Evolutionary conservation across 148 eudicot species (phyloP).

Genomic region (Nepenthes mirabilis): DNA sequence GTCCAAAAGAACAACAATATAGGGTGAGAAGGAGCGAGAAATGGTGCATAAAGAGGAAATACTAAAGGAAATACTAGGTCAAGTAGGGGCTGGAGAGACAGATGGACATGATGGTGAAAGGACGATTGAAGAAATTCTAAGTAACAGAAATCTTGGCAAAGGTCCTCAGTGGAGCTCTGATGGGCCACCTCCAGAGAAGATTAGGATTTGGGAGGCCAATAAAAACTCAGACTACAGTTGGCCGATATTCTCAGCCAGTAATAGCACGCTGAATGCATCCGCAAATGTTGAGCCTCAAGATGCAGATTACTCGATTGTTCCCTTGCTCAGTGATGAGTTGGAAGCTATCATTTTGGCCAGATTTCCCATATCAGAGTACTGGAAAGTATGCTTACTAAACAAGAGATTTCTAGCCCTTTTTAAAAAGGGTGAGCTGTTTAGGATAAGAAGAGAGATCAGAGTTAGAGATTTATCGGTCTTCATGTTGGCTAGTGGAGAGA

Average conservation of each 20-base stretch:
- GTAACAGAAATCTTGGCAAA: neutral
- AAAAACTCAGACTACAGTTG: neutral
- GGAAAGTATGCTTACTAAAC: slow-evolving; percentile 13
- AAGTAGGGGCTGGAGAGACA: neutral
- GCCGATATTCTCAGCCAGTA: neutral
- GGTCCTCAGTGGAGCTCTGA: slow-evolving; percentile 6
- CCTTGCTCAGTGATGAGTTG: slow-evolving; percentile 38
- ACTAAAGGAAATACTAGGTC: neutral
- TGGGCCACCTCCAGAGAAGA: slow-evolving; percentile 13
- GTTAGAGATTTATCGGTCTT: slow-evolving; percentile 38
- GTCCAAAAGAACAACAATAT: too few relatives aligned
- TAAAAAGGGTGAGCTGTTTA: slow-evolving; percentile 35
- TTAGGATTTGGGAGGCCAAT: slow-evolving; percentile 10
- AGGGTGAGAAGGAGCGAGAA: too few relatives aligned
- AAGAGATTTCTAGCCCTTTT: slow-evolving; percentile 14
- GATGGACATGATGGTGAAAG: neutral
- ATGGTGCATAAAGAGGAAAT: too few relatives aligned
- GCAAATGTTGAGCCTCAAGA: slow-evolving; percentile 26
- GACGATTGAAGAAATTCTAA: neutral
- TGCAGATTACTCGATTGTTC: slow-evolving; percentile 20
- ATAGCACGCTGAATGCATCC: slow-evolving; percentile 6
- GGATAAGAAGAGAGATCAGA: slow-evolving; percentile 32
- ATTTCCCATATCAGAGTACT: slow-evolving; percentile 15
- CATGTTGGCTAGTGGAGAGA: slow-evolving; percentile 44
- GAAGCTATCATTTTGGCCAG: slow-evolving; percentile 23